Conservation (phyloP, 129 eudicot species). For the Rutidosis leptorrhynchoides region DNA sequence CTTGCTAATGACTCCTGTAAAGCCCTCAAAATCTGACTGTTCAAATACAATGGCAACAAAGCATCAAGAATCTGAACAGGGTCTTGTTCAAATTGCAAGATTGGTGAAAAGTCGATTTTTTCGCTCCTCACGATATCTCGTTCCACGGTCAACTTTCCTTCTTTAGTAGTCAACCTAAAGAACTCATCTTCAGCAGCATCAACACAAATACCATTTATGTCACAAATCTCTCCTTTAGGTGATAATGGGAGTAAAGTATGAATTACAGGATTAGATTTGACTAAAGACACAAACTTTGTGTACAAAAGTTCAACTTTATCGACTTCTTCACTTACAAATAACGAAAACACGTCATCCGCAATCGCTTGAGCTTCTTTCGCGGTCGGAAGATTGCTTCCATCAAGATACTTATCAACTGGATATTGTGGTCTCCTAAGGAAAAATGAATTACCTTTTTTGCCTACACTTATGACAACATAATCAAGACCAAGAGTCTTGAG, state of each 20-base stretch:
- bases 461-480: slow-evolving; percentile 50
- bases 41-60: slow-evolving; percentile 51
- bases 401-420: slow-evolving; percentile 37
- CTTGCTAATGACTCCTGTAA: slow-evolving; percentile 65
- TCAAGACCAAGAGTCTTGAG: slow-evolving; percentile 47
- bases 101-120: slow-evolving; percentile 32
- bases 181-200: slow-evolving; percentile 59
- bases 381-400: slow-evolving; percentile 40
- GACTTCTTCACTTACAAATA: slow-evolving; percentile 59
- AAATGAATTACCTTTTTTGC: slow-evolving; percentile 59
- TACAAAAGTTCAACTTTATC: slow-evolving; percentile 59
- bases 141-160: slow-evolving; percentile 50
- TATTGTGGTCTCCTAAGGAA: slow-evolving; percentile 35
- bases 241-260: slow-evolving; percentile 51
- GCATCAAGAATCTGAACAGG: slow-evolving; percentile 65
- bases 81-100: slow-evolving; percentile 55
- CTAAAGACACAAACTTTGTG: slow-evolving; percentile 55
- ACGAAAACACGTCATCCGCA: slow-evolving; percentile 63
- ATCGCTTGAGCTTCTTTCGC: slow-evolving; percentile 58
- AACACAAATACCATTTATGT: slow-evolving; percentile 43
- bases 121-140: slow-evolving; percentile 30
- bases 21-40: slow-evolving; percentile 60
- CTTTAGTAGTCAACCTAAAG: slow-evolving; percentile 53
- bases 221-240: slow-evolving; percentile 52
- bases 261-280: slow-evolving; percentile 49